Conservation (phyloP, 352 stramenopile species). For the Globisporangium spiculum region DNA sequence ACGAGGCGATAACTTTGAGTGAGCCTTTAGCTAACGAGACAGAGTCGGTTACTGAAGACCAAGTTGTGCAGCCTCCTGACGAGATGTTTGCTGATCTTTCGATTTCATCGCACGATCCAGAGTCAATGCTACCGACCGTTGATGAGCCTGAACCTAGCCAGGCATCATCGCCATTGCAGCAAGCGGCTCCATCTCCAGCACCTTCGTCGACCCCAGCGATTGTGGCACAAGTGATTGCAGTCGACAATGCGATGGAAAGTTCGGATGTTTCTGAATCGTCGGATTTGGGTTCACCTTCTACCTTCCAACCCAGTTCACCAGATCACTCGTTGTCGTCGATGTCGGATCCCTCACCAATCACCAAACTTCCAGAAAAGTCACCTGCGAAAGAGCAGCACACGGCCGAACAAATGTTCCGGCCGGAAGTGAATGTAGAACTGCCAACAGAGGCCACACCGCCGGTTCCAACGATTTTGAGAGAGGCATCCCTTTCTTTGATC, state of each 20-base stretch:
- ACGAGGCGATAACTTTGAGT: not conserved
- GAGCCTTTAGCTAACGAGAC: not conserved
- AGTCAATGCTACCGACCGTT: not conserved
- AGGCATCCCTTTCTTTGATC: not conserved
- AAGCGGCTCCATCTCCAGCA: not conserved
- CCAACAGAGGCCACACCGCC: not conserved
- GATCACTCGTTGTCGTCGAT: too few species aligned
- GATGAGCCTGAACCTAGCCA: not conserved
- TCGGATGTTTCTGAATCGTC: not conserved
- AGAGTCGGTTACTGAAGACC: not conserved
- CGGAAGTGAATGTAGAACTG: not conserved
- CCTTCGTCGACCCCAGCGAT: not conserved
- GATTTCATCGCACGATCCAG: not conserved
- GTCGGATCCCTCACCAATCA: not conserved
- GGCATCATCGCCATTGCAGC: not conserved
- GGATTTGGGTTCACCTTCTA: not conserved
- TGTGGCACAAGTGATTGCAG: not conserved
- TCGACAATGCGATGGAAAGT: not conserved
- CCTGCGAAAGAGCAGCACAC: not conserved
- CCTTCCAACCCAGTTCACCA: not conserved
- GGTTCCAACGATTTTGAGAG: not conserved
- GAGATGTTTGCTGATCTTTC: not conserved
- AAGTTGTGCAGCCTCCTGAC: not conserved
- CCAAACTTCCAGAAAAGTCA: not conserved
- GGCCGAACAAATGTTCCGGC: not conserved